Percentiles rank a stretch among this genome's conserved stretches.
Conservation (phyloP, 148 eudicot species). For the Camellia granthamiana region DNA sequence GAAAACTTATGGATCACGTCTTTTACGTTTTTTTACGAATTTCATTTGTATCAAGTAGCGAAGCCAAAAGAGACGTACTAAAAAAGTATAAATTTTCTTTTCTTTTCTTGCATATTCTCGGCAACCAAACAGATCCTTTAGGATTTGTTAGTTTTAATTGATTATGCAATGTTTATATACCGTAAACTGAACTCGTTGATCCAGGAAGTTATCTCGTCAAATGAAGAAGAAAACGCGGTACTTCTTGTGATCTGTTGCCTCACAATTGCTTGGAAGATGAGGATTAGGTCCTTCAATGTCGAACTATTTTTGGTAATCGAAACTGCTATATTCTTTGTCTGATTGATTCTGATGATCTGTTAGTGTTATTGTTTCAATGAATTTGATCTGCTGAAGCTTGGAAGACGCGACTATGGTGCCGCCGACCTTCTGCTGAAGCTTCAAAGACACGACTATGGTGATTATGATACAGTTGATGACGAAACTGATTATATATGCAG, state of each 20-base stretch:
- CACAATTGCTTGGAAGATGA: background rate
- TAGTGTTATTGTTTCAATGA: background rate
- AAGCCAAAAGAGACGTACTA: no score
- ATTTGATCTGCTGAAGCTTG: no score
- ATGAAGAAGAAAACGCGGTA: background rate
- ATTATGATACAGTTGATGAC: no score
- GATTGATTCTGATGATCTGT: background rate
- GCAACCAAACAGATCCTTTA: background rate
- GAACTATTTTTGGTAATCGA: background rate
- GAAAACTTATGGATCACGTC: no score
- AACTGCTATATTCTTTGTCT: background rate
- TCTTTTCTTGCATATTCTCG: background rate
- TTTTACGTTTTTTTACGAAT: no score
- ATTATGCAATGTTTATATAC: background rate
- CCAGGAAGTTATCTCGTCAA: background rate
- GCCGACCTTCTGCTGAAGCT: no score
- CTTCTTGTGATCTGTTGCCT: background rate
- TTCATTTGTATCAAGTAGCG: no score
- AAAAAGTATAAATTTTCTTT: no score
- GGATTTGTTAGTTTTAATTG: background rate
- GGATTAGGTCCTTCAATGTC: background rate
- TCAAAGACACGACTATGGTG: no score
- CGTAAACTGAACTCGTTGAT: background rate
- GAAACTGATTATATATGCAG: no score
- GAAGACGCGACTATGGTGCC: no score